Evolutionary conservation across 768 basidiomycete species (phyloP).

Genomic region (Lactarius hengduanensis): DNA sequence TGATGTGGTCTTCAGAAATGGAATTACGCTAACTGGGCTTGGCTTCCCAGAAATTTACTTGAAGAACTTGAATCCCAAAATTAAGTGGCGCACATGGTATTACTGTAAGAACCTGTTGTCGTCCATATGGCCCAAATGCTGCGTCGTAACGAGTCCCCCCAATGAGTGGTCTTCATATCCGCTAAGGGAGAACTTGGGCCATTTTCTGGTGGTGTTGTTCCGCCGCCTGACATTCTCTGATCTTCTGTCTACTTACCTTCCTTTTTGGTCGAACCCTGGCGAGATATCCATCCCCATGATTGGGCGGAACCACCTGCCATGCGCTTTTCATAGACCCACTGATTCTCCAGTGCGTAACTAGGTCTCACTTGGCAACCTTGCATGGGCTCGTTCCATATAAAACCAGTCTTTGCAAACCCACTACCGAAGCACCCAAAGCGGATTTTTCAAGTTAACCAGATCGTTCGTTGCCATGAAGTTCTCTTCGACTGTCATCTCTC

Average conservation of each 20-base stretch:
- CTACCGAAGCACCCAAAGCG: not conserved
- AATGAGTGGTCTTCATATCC: not conserved
- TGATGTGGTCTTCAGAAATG: not conserved
- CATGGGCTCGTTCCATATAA: not conserved
- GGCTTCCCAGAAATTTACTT: no score
- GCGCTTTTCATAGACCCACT: not conserved
- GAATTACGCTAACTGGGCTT: no score
- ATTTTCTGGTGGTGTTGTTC: not conserved
- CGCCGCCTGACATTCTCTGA: not conserved
- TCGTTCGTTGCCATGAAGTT: conserved; percentile 35
- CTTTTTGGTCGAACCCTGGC: not conserved
- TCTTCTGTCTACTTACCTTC: not conserved
- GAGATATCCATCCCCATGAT: not conserved
- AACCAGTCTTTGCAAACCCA: not conserved
- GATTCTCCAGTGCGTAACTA: conserved; percentile 11
- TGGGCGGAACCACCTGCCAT: not conserved
- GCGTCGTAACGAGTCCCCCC: not conserved
- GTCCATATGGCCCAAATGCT: not conserved
- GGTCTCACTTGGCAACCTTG: not conserved
- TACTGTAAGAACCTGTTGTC: not conserved
- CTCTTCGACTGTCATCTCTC: conserved; percentile 26
- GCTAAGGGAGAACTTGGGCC: not conserved
- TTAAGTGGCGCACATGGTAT: not conserved
- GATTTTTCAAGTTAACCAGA: not conserved
- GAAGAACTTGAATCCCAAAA: not conserved